These are phyloP conservation scores for Akanthomyces muscarius DNA, from an alignment of 2,329 filamentous ascomycete genomes.

Conservation along the genomic window DNA sequence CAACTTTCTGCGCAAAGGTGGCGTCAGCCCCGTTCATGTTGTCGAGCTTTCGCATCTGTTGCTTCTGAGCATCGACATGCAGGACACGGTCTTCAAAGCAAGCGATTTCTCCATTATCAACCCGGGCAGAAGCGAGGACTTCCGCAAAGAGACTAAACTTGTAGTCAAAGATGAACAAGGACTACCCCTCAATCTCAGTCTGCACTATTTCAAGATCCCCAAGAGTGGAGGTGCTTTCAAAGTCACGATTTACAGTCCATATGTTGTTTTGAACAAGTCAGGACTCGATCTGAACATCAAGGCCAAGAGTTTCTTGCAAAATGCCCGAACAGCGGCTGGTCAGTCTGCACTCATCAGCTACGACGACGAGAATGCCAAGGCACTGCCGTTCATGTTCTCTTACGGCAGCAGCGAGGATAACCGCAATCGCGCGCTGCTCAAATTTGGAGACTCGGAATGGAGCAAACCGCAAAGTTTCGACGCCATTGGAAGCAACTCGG, in stretches of 20 bases:
- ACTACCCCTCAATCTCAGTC: conserved; percentile 70
- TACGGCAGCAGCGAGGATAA: conserved; percentile 82
- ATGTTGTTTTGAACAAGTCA: conserved; percentile 92
- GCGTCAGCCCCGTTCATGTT: conserved; percentile 94
- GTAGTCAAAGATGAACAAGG: conserved; percentile 82
- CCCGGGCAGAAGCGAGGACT: conserved; percentile 80
- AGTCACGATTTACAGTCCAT: conserved; percentile 91
- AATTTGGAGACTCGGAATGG: conserved; percentile 87
- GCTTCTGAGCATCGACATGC: conserved; percentile 90
- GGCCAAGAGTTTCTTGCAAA: conserved; percentile 83
- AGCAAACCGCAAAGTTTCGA: conserved; percentile 98
- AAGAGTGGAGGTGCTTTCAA: conserved; percentile 94
- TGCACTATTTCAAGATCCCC: conserved; percentile 88
- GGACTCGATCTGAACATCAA: conserved; percentile 83
- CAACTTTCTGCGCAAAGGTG: conserved; percentile 94
- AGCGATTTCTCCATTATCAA: conserved; percentile 99
- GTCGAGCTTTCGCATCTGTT: conserved; percentile 93
- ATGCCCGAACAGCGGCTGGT: conserved; percentile 77
- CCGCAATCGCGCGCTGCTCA: conserved; percentile 83
- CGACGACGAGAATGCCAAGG: conserved; percentile 60
- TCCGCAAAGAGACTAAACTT: conserved; percentile 74
- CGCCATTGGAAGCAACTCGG: conserved; percentile 88
- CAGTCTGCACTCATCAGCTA: conserved; percentile 58
- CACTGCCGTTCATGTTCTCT: conserved; percentile 93
- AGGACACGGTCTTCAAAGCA: conserved; percentile 89